phyloP scores from a whole-genome alignment of 331 rosid species.

The Quercus lobata region DNA sequence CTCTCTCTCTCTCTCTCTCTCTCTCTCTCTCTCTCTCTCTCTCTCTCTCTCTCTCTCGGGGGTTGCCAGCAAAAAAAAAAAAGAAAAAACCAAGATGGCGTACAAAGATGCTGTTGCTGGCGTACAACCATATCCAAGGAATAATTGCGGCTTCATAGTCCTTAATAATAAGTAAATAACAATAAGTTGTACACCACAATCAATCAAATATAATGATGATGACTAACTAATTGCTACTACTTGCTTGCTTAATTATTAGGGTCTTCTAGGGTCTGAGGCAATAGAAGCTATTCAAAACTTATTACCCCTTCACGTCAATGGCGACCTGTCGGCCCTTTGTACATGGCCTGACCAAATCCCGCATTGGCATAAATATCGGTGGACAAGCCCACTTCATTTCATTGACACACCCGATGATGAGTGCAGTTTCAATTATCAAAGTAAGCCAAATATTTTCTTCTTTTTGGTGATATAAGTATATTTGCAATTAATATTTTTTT shows the following conservation, averaged over 20 bases:
- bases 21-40: no score
- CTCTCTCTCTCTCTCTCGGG: no score
- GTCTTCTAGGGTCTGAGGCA: slow-evolving; percentile 57
- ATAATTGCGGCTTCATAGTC: no score
- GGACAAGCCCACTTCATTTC: slow-evolving; percentile 94
- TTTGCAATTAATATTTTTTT: no score
- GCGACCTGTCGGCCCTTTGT: slow-evolving; percentile 73
- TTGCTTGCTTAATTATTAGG: slow-evolving; percentile 30
- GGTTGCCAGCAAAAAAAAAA: no score
- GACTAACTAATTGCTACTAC: neutral
- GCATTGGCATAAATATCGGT: slow-evolving; percentile 62
- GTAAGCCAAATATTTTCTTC: slow-evolving; percentile 30
- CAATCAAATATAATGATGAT: neutral
- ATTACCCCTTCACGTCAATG: slow-evolving; percentile 55
- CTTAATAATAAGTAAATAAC: no score
- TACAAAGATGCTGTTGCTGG: no score
- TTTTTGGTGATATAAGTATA: no score
- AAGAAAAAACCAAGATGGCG: no score
- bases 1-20: no score
- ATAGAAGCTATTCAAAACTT: slow-evolving; percentile 51
- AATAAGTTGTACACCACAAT: no score
- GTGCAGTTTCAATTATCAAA: slow-evolving; percentile 63
- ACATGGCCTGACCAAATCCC: slow-evolving; percentile 87
- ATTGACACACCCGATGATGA: slow-evolving; percentile 75
- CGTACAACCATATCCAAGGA: no score